phyloP scores from a whole-genome alignment of 1,284 basidiomycete species.

The Apiotrichum akiyoshidainum region DNA sequence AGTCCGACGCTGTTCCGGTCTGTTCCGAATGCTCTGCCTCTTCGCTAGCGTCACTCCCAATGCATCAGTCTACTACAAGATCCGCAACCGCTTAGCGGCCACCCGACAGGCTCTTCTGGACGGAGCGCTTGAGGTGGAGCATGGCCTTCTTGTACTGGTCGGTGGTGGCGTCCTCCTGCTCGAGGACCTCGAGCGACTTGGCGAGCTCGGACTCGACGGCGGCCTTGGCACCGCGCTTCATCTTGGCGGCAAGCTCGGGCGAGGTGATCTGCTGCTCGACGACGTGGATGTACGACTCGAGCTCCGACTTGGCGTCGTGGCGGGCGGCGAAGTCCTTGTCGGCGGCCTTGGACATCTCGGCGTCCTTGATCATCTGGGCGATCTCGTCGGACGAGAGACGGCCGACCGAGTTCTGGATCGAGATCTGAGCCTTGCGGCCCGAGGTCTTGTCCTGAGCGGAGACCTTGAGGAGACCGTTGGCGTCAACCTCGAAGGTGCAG shows the following conservation, averaged over 20 bases:
- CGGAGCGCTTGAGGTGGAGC: conserved; percentile 84
- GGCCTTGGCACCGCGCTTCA: conserved; percentile 88
- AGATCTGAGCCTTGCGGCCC: conserved; percentile 91
- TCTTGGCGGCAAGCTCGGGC: conserved; percentile 92
- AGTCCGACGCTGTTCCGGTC: too few species aligned
- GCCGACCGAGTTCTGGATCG: conserved; percentile 79
- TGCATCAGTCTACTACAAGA: too few species aligned
- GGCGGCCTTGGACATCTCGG: conserved; percentile 90
- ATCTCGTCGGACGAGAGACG: conserved; percentile 92
- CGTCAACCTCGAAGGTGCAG: conserved; percentile 97
- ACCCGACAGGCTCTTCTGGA: conserved; percentile 65
- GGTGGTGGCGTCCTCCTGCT: conserved; percentile 85
- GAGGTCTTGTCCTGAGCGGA: conserved; percentile 91
- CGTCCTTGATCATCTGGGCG: conserved; percentile 97
- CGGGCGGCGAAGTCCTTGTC: conserved; percentile 96
- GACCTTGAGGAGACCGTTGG: conserved; percentile 90
- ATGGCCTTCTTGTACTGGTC: conserved; percentile 93
- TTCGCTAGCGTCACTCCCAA: too few species aligned
- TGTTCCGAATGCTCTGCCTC: too few species aligned
- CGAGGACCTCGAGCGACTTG: conserved; percentile 91
- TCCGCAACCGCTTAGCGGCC: neutral
- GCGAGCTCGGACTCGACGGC: conserved; percentile 94
- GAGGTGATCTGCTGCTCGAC: conserved; percentile 83
- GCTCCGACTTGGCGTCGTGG: conserved; percentile 93
- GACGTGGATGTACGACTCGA: conserved; percentile 92